Conservation (phyloP, 169 alveolate genomes). For the Plasmodium coatneyi region DNA sequence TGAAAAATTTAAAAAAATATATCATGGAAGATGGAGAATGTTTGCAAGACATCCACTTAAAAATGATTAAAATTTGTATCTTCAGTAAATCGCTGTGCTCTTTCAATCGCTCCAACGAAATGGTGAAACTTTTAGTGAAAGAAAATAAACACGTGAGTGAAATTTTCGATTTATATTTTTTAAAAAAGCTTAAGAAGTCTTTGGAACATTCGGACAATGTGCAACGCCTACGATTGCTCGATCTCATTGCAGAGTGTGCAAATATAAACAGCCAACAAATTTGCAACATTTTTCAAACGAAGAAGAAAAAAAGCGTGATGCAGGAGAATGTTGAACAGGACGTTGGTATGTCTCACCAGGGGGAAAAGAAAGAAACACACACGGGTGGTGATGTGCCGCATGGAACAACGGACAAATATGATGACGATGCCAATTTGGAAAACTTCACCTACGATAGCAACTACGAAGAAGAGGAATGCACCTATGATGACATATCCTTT, state of each 20-base stretch:
- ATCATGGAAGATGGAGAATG: constrained; percentile 55
- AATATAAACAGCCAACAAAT: constrained; percentile 9
- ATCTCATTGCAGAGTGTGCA: constrained; percentile 35
- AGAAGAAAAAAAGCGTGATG: background rate
- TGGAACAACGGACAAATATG: background rate
- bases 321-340: background rate
- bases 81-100: constrained; percentile 72
- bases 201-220: constrained; percentile 46
- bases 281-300: constrained; percentile 21
- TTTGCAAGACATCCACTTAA: constrained; percentile 20
- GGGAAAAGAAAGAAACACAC: background rate
- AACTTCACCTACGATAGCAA: background rate
- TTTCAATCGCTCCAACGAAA: constrained; percentile 56
- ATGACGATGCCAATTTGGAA: background rate
- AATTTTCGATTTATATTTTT: constrained; percentile 55
- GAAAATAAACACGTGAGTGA: constrained; percentile 38
- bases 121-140: constrained; percentile 16
- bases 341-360: background rate
- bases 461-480: background rate
- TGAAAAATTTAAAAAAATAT: constrained; percentile 71
- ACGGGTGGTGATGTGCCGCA: background rate
- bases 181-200: constrained; percentile 28
- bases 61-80: constrained; percentile 67
- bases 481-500: constrained; percentile 21
- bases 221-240: constrained; percentile 52